These are phyloP conservation scores for Suillus paluster DNA, from an alignment of 768 basidiomycete species.

Conservation along the genomic window DNA sequence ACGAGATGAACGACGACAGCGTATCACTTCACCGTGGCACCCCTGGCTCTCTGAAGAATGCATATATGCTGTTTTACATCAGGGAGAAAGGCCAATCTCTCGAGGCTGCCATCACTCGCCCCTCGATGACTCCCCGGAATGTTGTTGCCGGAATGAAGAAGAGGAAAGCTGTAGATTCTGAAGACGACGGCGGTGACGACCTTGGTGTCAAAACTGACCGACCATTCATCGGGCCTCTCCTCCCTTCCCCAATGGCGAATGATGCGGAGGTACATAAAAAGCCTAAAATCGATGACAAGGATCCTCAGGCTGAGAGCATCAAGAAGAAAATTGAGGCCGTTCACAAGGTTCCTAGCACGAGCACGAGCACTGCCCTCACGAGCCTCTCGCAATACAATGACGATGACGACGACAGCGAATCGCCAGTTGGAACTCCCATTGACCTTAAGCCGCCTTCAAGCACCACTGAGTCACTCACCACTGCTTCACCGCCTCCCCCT, in stretches of 20 bases:
- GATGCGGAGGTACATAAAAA: constrained; percentile 15
- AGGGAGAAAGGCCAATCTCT: constrained; percentile 77
- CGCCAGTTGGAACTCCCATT: constrained; percentile 15
- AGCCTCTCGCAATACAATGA: constrained; percentile 47
- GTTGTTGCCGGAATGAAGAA: constrained; percentile 55
- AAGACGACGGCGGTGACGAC: constrained; percentile 51
- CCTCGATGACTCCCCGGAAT: constrained; percentile 37
- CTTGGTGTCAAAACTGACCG: constrained; percentile 50
- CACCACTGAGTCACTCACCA: constrained; percentile 25
- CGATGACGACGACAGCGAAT: constrained; percentile 38
- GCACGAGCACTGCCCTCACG: constrained; percentile 39
- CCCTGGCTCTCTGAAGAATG: constrained; percentile 72
- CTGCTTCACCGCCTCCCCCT: constrained; percentile 38
- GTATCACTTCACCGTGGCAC: constrained; percentile 49
- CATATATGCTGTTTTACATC: constrained; percentile 94
- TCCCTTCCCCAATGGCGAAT: constrained; percentile 52
- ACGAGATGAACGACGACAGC: constrained; percentile 92
- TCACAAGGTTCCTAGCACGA: constrained; percentile 26
- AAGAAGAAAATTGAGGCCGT: constrained; percentile 58
- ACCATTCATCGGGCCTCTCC: constrained; percentile 68
- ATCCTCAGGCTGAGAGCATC: constrained; percentile 58
- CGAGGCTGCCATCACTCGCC: constrained; percentile 56
- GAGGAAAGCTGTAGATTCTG: constrained; percentile 55
- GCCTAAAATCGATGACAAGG: constrained; percentile 34
- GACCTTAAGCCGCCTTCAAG: constrained; percentile 24